Conservation (phyloP, 78 protist species). For the Planoprotostelium fungivorum region DNA sequence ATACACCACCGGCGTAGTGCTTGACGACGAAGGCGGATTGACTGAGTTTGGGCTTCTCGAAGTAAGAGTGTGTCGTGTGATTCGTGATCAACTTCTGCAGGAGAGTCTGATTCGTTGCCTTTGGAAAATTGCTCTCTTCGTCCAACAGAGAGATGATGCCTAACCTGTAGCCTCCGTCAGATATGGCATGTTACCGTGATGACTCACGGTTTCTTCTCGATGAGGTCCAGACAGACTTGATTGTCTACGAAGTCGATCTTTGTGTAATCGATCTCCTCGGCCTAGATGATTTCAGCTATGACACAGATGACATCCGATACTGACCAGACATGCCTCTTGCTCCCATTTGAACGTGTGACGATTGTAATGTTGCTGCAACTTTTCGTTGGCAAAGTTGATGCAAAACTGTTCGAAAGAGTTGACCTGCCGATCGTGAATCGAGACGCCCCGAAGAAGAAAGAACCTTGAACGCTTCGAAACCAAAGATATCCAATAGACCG, state of each 20-base stretch:
- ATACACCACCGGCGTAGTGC: conserved; percentile 82
- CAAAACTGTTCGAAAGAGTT: neutral
- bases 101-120: conserved; percentile 43
- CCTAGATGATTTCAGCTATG: no score
- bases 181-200: no score
- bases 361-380: neutral
- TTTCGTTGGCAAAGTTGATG: neutral
- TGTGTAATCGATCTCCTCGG: conserved; percentile 59
- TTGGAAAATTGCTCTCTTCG: conserved; percentile 75
- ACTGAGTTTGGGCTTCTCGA: conserved; percentile 44
- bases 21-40: conserved; percentile 43
- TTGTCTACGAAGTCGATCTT: conserved; percentile 59
- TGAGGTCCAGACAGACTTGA: conserved; percentile 67
- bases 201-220: conserved; percentile 50
- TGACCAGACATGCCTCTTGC: neutral
- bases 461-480: neutral
- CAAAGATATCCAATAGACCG: neutral
- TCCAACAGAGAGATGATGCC: conserved; percentile 77
- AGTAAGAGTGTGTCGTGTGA: conserved; percentile 35
- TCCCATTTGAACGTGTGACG: neutral
- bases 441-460: no score
- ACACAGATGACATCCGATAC: no score
- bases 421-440: neutral
- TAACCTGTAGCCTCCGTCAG: neutral
- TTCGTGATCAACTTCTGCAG: conserved; percentile 20